Conservation (phyloP, 2,329 filamentous ascomycete species). For the Hawksworthiomyces lignivorus region DNA sequence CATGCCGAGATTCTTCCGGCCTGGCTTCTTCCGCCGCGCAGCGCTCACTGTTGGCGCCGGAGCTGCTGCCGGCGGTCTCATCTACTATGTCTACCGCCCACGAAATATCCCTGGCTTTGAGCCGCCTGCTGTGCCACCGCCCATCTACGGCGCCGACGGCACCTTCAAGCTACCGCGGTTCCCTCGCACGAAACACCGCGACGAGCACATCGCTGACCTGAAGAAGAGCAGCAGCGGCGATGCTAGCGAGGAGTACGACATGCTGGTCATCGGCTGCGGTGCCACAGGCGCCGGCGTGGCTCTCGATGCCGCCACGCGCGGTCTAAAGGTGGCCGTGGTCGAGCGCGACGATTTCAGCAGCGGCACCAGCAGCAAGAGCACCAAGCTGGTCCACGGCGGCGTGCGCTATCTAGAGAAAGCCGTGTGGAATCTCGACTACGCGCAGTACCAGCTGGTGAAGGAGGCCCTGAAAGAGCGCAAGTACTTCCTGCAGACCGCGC, state of each 20-base stretch:
- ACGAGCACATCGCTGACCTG: conserved; percentile 57
- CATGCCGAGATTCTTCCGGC: conserved; percentile 22
- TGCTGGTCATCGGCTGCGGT: conserved; percentile 71
- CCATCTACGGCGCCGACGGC: conserved; percentile 61
- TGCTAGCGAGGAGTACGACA: conserved; percentile 55
- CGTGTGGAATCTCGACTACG: conserved; percentile 77
- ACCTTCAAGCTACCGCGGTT: conserved; percentile 60
- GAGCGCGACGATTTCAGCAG: conserved; percentile 77
- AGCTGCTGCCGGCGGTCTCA: conserved; percentile 34
- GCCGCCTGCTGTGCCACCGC: conserved; percentile 60
- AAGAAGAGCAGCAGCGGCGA: conserved; percentile 29
- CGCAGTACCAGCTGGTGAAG: conserved; percentile 71
- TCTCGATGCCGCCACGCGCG: conserved; percentile 70
- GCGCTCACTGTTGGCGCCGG: conserved; percentile 34
- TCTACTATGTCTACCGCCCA: conserved; percentile 55
- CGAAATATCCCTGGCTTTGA: conserved; percentile 65
- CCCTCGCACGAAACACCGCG: conserved; percentile 52
- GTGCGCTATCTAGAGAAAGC: conserved; percentile 81
- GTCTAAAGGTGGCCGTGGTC: conserved; percentile 70
- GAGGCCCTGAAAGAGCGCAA: conserved; percentile 75
- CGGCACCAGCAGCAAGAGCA: conserved; percentile 79
- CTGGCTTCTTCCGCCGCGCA: conserved; percentile 32
- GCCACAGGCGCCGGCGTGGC: conserved; percentile 75
- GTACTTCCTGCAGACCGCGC: conserved; percentile 75
- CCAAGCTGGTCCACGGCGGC: conserved; percentile 80